Evolutionary conservation across 148 eudicot species (phyloP).

Genomic region (Amaranthus hypochondriacus): DNA sequence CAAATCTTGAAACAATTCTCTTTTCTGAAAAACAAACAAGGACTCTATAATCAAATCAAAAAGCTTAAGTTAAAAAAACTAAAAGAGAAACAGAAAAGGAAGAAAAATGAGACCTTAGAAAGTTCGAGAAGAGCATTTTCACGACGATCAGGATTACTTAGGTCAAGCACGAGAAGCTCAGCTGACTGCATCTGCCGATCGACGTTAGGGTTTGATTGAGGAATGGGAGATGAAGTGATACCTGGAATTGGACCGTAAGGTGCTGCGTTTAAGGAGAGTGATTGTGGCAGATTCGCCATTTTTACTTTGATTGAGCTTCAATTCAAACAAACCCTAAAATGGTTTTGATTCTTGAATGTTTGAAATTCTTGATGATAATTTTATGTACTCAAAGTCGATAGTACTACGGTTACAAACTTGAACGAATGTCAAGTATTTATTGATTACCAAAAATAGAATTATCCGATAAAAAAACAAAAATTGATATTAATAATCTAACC

Average conservation of each 20-base stretch:
- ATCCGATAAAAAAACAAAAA: too few relatives aligned
- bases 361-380: too few relatives aligned
- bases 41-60: conserved; percentile 2
- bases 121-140: conserved; percentile 91
- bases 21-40: conserved; percentile 41
- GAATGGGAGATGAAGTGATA: background rate
- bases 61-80: background rate
- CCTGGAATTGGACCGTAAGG: conserved; percentile 31
- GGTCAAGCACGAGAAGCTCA: conserved; percentile 78
- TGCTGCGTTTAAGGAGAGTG: conserved; percentile 40
- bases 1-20: conserved; percentile 88
- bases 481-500: too few relatives aligned
- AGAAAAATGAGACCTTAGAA: conserved; percentile 52
- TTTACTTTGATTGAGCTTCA: too few relatives aligned
- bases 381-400: too few relatives aligned
- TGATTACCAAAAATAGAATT: too few relatives aligned
- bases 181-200: conserved; percentile 77
- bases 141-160: conserved; percentile 76
- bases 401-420: too few relatives aligned
- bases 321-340: too few relatives aligned
- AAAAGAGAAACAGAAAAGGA: background rate
- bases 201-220: conserved; percentile 30
- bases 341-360: too few relatives aligned
- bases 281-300: conserved; percentile 52
- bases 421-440: too few relatives aligned